A percentile compares a stretch with the other conserved stretches of the same genome.
Evolutionary conservation across 768 basidiomycete species (phyloP).

Genomic region (Auriscalpium orientale): DNA sequence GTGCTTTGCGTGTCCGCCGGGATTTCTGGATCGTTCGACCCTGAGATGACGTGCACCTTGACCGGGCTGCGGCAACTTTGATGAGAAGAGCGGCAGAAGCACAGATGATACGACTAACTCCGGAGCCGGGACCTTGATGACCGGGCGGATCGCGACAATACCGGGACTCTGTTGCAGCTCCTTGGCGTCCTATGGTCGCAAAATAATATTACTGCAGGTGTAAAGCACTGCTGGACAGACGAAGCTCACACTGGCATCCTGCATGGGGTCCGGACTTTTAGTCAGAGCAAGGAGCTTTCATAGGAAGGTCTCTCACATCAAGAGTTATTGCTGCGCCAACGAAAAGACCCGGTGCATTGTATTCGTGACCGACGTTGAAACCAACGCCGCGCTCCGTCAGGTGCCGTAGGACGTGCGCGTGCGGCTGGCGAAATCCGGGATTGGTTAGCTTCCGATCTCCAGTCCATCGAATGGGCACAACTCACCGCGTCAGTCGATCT

Average conservation of each 20-base stretch:
- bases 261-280: too few relatives aligned
- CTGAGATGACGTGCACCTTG: constrained; percentile 33
- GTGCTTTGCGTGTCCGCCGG: constrained; percentile 43
- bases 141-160: constrained; percentile 51
- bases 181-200: constrained; percentile 36
- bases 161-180: constrained; percentile 35
- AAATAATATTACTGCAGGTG: too few relatives aligned
- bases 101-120: constrained; percentile 24
- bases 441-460: background rate
- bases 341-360: background rate
- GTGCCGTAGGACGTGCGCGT: background rate
- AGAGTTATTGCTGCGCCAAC: constrained; percentile 9
- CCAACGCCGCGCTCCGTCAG: background rate
- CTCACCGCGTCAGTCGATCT: background rate
- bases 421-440: background rate
- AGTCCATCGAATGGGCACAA: background rate
- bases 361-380: background rate
- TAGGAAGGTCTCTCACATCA: constrained; percentile 38
- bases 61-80: constrained; percentile 31
- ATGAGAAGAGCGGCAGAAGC: background rate
- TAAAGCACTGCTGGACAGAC: too few relatives aligned
- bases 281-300: constrained; percentile 22
- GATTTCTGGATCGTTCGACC: constrained; percentile 32
- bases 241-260: too few relatives aligned
- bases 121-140: constrained; percentile 35